Evolutionary conservation across 148 eudicot species (phyloP).

Genomic region (Euryodendron excelsum): DNA sequence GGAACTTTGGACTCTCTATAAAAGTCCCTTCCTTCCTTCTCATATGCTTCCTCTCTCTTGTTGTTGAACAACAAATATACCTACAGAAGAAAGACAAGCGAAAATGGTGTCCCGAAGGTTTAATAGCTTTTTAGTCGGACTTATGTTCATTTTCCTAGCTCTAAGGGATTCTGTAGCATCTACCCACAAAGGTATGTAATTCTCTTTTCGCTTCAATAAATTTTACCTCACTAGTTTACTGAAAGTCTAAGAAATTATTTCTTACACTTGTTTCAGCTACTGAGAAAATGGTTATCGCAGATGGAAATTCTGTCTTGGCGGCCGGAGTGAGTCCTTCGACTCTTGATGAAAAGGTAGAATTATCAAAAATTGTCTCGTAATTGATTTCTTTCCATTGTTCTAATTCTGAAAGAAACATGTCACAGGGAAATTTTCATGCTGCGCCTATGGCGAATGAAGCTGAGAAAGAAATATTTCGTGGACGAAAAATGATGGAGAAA

Average conservation of each 20-base stretch:
- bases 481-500: slow-evolving; percentile 24
- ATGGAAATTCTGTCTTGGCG: background rate
- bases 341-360: slow-evolving; percentile 7
- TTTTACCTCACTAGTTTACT: no score
- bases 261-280: background rate
- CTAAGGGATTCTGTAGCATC: slow-evolving; percentile 25
- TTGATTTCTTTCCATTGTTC: background rate
- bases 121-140: slow-evolving; percentile 25
- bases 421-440: slow-evolving; percentile 10
- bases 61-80: slow-evolving; percentile 6
- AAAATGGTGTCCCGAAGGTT: slow-evolving; percentile 31
- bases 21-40: slow-evolving; percentile 3
- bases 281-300: background rate
- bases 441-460: background rate
- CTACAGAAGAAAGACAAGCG: slow-evolving; percentile 8
- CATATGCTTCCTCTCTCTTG: slow-evolving; percentile 11
- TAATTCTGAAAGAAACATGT: background rate
- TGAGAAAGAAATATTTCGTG: background rate
- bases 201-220: background rate
- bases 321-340: background rate
- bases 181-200: slow-evolving; percentile 25
- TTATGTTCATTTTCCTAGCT: slow-evolving; percentile 33
- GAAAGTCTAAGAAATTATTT: no score
- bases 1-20: slow-evolving; percentile 33
- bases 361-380: background rate